Conservation (phyloP, 805 yeast genomes). For the Grigorovia humatica region DNA sequence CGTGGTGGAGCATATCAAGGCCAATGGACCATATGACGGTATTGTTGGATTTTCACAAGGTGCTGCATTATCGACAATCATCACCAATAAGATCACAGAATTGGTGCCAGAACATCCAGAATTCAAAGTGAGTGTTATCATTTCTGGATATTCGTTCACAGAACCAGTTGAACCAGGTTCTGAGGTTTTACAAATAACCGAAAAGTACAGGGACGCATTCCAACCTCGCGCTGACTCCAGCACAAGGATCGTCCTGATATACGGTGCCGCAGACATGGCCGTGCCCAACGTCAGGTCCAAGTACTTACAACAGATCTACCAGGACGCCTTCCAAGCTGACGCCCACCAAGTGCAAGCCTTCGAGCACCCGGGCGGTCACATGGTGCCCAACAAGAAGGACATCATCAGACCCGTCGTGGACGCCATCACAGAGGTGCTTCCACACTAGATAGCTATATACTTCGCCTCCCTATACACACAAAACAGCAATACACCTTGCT, state of each 20-base stretch:
- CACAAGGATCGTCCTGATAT: slow-evolving; percentile 55
- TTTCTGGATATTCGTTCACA: slow-evolving; percentile 54
- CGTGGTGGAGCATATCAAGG: slow-evolving; percentile 40
- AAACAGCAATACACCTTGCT: too few species aligned
- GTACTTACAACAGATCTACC: slow-evolving; percentile 44
- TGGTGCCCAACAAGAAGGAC: slow-evolving; percentile 80
- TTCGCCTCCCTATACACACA: not conserved
- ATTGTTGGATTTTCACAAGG: slow-evolving; percentile 91
- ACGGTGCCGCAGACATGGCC: slow-evolving; percentile 81
- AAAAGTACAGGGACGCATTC: slow-evolving; percentile 27
- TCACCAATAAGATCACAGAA: slow-evolving; percentile 49
- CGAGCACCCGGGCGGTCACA: slow-evolving; percentile 94
- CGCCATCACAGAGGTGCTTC: slow-evolving; percentile 22
- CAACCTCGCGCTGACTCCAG: slow-evolving; percentile 23
- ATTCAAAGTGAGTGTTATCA: slow-evolving; percentile 65
- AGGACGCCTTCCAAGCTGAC: slow-evolving; percentile 14
- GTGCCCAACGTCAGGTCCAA: slow-evolving; percentile 65
- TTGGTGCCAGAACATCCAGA: slow-evolving; percentile 37
- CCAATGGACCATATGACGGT: slow-evolving; percentile 79
- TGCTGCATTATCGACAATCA: slow-evolving; percentile 71
- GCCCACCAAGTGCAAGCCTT: slow-evolving; percentile 34
- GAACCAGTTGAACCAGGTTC: slow-evolving; percentile 25
- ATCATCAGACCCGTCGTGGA: slow-evolving; percentile 35
- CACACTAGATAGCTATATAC: not conserved
- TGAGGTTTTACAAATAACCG: slow-evolving; percentile 30